phyloP scores from a whole-genome alignment of 306 rosid species.

The Mimosa pudica region DNA sequence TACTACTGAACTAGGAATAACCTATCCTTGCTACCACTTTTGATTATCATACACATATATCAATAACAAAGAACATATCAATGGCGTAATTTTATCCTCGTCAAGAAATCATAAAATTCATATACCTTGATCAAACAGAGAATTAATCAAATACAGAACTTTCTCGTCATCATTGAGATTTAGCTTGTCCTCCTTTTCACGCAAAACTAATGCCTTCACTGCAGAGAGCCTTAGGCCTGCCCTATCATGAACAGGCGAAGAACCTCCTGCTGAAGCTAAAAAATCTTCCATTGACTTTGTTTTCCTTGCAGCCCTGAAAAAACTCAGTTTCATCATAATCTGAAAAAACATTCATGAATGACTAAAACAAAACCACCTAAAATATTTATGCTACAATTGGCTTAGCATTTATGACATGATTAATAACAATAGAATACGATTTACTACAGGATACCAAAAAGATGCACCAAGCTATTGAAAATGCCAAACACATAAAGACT shows the following conservation, averaged over 20 bases:
- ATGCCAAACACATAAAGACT: conserved; percentile 10
- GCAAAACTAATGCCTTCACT: conserved; percentile 78
- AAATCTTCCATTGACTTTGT: conserved; percentile 79
- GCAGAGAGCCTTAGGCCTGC: conserved; percentile 74
- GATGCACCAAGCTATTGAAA: background rate
- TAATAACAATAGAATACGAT: conserved; percentile 25
- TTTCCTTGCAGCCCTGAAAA: conserved; percentile 79
- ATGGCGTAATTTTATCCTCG: conserved; percentile 25
- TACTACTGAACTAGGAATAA: background rate
- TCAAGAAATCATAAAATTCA: conserved; percentile 37
- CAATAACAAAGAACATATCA: conserved; percentile 10
- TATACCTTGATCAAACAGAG: conserved; percentile 82
- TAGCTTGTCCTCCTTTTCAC: conserved; percentile 77
- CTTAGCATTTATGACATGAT: conserved; percentile 29
- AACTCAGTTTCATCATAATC: conserved; percentile 31
- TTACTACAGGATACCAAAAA: conserved; percentile 6
- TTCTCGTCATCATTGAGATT: conserved; percentile 59
- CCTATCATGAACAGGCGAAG: conserved; percentile 76
- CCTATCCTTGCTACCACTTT: background rate
- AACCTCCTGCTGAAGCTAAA: conserved; percentile 57
- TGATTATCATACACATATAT: conserved; percentile 2
- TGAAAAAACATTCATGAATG: conserved; percentile 26
- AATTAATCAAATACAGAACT: conserved; percentile 55
- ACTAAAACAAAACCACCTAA: conserved; percentile 24
- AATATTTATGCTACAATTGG: background rate